phyloP scores from a whole-genome alignment of 2,329 filamentous ascomycete species.

The Pseudopyricularia cyperi region DNA sequence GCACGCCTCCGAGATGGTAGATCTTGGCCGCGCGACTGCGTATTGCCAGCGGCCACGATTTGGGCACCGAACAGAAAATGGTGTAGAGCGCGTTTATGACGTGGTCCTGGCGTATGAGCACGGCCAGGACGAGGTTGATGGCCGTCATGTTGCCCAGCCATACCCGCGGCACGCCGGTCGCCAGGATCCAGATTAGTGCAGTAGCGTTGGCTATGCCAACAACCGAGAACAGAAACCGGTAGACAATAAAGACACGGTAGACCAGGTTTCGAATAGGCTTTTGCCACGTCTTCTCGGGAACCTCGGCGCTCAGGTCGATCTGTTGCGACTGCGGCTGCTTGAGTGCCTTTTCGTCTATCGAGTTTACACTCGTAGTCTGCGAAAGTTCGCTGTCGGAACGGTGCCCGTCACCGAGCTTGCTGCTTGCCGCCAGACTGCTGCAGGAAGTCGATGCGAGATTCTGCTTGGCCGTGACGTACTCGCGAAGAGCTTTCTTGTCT shows the following conservation, averaged over 20 bases:
- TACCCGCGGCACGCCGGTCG: slow-evolving; percentile 13
- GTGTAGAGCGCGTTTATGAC: slow-evolving; percentile 29
- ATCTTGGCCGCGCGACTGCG: slow-evolving; percentile 32
- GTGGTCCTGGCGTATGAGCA: slow-evolving; percentile 38
- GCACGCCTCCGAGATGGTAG: slow-evolving; percentile 37
- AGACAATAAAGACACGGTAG: slow-evolving; percentile 33
- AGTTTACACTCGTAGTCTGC: not conserved
- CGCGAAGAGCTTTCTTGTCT: slow-evolving; percentile 32
- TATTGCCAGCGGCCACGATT: slow-evolving; percentile 29
- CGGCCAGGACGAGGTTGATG: slow-evolving; percentile 31
- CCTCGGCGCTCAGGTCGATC: slow-evolving; percentile 5
- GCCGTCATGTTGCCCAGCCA: slow-evolving; percentile 21
- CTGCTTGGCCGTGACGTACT: slow-evolving; percentile 12
- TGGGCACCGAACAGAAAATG: slow-evolving; percentile 8
- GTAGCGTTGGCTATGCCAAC: slow-evolving; percentile 34
- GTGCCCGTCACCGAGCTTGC: not conserved
- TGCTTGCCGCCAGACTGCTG: not conserved
- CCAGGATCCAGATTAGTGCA: slow-evolving; percentile 26
- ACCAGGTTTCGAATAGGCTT: slow-evolving; percentile 20
- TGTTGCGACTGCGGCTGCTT: not conserved
- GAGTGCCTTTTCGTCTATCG: not conserved
- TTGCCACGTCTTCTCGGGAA: not conserved
- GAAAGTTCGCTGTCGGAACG: not conserved
- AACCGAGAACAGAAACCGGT: slow-evolving; percentile 41
- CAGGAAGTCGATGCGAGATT: slow-evolving; percentile 2